A percentile compares a stretch with the other conserved stretches of the same genome.
Conservation (phyloP, 176 grass and related monocot genomes). For the Secale cereale region DNA sequence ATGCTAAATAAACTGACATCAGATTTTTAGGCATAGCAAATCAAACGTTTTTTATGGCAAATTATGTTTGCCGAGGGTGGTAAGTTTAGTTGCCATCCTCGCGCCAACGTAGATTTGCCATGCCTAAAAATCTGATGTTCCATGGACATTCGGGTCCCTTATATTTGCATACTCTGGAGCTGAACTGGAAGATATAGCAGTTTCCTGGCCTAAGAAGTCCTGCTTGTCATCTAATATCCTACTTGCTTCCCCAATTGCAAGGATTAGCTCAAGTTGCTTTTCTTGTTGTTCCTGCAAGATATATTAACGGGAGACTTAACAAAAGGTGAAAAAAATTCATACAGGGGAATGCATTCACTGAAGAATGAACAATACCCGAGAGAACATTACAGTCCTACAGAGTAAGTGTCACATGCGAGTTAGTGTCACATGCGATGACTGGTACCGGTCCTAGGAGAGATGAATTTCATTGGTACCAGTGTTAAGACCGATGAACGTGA, state of each 20-base stretch:
- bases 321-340: conserved; percentile 1
- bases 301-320: not conserved
- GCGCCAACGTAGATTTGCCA: too few relatives aligned
- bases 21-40: too few relatives aligned
- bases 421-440: not conserved
- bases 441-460: not conserved
- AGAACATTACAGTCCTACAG: not conserved
- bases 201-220: conserved; percentile 1
- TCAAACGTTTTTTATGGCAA: too few relatives aligned
- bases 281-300: conserved; percentile 76
- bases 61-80: too few relatives aligned
- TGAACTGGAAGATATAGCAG: not conserved
- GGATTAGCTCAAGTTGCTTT: conserved; percentile 78
- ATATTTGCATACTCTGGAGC: conserved; percentile 10
- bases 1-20: too few relatives aligned
- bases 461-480: not conserved
- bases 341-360: not conserved
- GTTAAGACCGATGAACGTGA: not conserved
- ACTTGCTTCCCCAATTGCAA: conserved; percentile 56
- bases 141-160: too few relatives aligned
- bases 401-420: not conserved
- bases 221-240: conserved; percentile 34
- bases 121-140: too few relatives aligned
- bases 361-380: not conserved
- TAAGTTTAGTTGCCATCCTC: too few relatives aligned